Percentiles rank a stretch among this genome's conserved stretches.
Conservation (phyloP, 176 grass and related monocot genomes). For the Rhynchospora tenuis region DNA sequence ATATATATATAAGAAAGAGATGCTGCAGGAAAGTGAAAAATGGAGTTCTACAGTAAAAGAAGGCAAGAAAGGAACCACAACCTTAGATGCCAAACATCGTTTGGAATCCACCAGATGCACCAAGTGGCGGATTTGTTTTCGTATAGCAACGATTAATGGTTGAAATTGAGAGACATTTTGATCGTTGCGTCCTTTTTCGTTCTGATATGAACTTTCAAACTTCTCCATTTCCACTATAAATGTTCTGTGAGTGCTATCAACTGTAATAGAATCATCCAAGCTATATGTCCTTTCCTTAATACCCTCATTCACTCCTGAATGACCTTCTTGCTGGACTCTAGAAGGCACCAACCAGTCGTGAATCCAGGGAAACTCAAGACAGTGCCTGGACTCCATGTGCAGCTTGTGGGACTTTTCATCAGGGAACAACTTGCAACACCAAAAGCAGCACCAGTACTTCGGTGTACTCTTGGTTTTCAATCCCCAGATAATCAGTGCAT, state of each 20-base stretch:
- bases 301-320: background rate
- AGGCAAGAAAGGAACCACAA: too few species aligned
- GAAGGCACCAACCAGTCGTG: background rate
- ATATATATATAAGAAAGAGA: background rate
- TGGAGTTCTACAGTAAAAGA: too few species aligned
- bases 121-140: background rate
- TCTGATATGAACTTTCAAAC: background rate
- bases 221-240: background rate
- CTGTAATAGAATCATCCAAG: background rate
- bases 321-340: background rate
- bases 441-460: background rate
- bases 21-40: background rate
- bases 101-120: too few species aligned
- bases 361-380: background rate
- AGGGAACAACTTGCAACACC: background rate
- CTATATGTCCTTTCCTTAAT: background rate
- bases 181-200: background rate
- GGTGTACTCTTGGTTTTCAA: background rate
- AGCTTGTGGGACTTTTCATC: background rate
- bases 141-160: background rate
- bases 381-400: background rate
- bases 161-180: background rate
- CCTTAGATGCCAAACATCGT: too few species aligned
- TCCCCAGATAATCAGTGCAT: background rate
- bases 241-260: background rate